Evolutionary conservation across 768 basidiomycete genomes (phyloP).

Genomic region (Calocera cornea): DNA sequence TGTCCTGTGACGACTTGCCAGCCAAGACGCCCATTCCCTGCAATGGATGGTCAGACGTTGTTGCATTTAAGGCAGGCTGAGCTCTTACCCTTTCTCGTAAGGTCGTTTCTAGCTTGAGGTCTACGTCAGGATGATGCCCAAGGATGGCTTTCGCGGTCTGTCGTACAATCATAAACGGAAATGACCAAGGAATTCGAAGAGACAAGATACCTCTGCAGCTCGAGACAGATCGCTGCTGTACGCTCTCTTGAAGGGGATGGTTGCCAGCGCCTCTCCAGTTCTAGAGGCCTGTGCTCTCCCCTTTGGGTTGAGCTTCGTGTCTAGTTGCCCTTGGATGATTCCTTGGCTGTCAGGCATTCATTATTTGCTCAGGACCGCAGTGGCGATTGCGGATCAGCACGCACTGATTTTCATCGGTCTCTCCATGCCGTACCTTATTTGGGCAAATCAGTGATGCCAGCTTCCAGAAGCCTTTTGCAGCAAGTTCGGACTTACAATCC

Average conservation of each 20-base stretch:
- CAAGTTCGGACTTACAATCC: constrained; percentile 3
- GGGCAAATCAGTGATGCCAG: background rate
- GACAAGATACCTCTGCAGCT: constrained; percentile 43
- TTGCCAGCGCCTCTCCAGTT: constrained; percentile 41
- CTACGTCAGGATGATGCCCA: constrained; percentile 31
- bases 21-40: constrained; percentile 6
- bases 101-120: background rate
- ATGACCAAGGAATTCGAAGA: background rate
- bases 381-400: background rate
- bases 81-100: background rate
- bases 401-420: background rate
- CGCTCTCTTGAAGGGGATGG: constrained; percentile 42
- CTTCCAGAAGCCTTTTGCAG: background rate
- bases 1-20: constrained; percentile 2
- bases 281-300: constrained; percentile 47
- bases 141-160: constrained; percentile 60
- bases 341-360: constrained; percentile 13
- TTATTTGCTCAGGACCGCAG: background rate
- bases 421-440: background rate
- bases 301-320: constrained; percentile 48
- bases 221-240: constrained; percentile 61
- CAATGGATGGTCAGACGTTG: background rate
- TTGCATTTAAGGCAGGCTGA: background rate
- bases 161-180: background rate
- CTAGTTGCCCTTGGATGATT: constrained; percentile 64